Percentiles rank a stretch among this genome's conserved stretches.
These are phyloP conservation scores for Capillidium rhysosporum DNA, from an alignment of 371 early-diverging fungal species.

Conservation along the genomic window DNA sequence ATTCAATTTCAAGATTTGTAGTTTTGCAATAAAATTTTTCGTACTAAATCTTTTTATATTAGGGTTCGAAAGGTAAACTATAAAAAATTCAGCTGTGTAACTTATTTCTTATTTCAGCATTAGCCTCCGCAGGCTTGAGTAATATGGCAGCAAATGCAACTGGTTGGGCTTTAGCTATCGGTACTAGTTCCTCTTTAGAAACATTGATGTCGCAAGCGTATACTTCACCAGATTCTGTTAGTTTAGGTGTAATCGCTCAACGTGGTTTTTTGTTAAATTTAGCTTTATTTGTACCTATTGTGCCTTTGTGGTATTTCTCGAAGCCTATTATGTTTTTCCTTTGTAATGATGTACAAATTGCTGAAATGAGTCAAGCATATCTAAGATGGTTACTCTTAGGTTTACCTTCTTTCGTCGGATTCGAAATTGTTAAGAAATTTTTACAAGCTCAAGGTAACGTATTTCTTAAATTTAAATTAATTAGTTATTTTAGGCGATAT, in stretches of 20 bases:
- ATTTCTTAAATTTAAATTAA: not conserved
- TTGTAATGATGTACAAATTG: constrained; percentile 29
- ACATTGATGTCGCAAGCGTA: constrained; percentile 74
- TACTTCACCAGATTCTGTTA: constrained; percentile 43
- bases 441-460: constrained; percentile 44
- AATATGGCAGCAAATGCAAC: constrained; percentile 48
- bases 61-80: constrained; percentile 4
- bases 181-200: constrained; percentile 64
- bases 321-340: constrained; percentile 23
- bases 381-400: constrained; percentile 43
- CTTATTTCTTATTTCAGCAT: constrained; percentile 2
- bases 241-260: constrained; percentile 59
- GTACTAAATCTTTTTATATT: not conserved
- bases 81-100: not conserved
- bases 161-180: constrained; percentile 59
- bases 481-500: constrained; percentile 31
- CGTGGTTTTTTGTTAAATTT: constrained; percentile 46
- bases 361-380: constrained; percentile 32
- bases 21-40: no score
- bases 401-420: constrained; percentile 46
- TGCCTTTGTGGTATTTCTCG: constrained; percentile 50
- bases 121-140: constrained; percentile 9
- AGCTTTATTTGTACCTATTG: constrained; percentile 42
- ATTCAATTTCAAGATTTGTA: not conserved
- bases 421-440: constrained; percentile 59